Conservation (phyloP, 2,329 filamentous ascomycete species). For the Penicillium sp. region DNA sequence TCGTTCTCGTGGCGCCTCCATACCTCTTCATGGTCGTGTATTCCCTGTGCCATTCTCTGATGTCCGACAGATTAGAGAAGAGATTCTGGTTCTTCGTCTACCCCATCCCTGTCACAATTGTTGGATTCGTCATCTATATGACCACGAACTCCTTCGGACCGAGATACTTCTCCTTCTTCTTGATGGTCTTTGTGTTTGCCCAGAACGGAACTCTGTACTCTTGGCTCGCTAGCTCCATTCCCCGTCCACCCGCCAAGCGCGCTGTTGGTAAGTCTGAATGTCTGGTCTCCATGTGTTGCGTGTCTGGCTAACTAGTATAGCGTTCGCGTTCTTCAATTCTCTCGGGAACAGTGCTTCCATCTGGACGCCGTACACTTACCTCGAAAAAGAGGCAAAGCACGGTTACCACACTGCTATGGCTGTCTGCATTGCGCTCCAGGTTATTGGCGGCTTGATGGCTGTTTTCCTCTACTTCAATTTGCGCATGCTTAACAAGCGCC, state of each 20-base stretch:
- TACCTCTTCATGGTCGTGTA: conserved; percentile 57
- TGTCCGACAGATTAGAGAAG: conserved; percentile 47
- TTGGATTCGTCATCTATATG: conserved; percentile 59
- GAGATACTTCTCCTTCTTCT: conserved; percentile 58
- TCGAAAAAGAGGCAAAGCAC: conserved; percentile 38
- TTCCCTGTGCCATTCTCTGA: conserved; percentile 46
- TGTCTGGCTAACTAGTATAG: conserved; percentile 17
- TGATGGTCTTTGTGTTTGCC: conserved; percentile 58
- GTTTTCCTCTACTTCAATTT: conserved; percentile 43
- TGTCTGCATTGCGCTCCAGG: conserved; percentile 44
- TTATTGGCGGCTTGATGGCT: conserved; percentile 36
- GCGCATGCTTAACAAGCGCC: conserved; percentile 50
- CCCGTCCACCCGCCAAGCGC: conserved; percentile 56
- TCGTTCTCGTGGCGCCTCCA: conserved; percentile 55
- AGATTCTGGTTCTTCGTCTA: conserved; percentile 58
- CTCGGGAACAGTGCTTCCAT: conserved; percentile 56
- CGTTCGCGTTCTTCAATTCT: conserved; percentile 58
- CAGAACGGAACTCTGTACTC: conserved; percentile 31
- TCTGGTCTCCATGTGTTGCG: neutral
- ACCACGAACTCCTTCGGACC: conserved; percentile 53
- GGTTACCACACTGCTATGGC: conserved; percentile 44
- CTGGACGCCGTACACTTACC: conserved; percentile 55
- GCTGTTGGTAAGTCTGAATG: conserved; percentile 38
- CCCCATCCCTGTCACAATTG: conserved; percentile 53
- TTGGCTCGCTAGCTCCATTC: conserved; percentile 54